Conservation (phyloP, 192 early-diverging fungal species). For the Chytriomyces sp. region DNA sequence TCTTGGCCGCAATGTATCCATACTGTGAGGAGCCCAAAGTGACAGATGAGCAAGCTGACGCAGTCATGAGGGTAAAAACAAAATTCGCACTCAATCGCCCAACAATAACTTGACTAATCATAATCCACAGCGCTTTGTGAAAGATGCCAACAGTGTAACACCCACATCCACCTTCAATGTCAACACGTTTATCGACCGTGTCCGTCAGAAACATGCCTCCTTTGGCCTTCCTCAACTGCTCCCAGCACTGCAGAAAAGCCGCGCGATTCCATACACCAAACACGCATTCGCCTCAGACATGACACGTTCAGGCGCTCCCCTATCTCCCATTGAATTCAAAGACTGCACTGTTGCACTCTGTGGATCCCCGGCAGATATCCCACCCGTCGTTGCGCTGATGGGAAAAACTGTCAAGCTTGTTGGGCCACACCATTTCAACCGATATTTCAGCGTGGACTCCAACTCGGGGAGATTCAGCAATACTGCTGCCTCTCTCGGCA, state of each 20-base stretch:
- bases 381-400: background rate
- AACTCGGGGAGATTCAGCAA: too few species aligned
- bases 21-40: background rate
- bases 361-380: background rate
- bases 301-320: background rate
- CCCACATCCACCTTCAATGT: background rate
- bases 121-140: background rate
- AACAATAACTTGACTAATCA: too few species aligned
- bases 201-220: background rate
- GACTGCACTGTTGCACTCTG: background rate
- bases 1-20: background rate
- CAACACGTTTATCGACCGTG: background rate
- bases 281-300: background rate
- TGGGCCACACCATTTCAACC: background rate
- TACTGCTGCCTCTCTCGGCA: too few species aligned
- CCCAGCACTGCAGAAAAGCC: background rate
- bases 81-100: background rate
- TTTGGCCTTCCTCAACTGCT: background rate
- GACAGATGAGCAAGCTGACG: background rate
- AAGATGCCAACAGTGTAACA: background rate
- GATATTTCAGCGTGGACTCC: background rate
- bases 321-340: background rate
- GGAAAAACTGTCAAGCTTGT: background rate
- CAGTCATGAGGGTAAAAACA: constrained; percentile 2
- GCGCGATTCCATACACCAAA: background rate